A percentile compares a stretch with the other conserved stretches of the same genome.
phyloP scores from a whole-genome alignment of 805 yeast species.

The Schwanniomyces vanrijiae region DNA sequence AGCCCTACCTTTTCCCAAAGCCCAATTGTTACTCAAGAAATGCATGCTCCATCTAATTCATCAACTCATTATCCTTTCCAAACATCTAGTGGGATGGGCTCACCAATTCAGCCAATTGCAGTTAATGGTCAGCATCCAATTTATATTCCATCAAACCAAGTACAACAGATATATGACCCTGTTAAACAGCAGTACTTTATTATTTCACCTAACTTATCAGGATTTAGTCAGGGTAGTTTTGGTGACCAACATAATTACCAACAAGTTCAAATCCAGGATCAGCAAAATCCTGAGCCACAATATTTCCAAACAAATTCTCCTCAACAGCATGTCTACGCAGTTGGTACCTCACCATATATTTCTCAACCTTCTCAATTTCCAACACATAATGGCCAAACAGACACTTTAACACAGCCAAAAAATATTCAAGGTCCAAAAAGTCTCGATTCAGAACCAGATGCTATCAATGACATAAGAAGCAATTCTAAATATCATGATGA shows the following conservation, averaged over 20 bases:
- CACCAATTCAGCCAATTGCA: conserved; percentile 12
- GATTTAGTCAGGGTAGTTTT: conserved; percentile 20
- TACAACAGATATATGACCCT: conserved; percentile 45
- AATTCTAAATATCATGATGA: not conserved
- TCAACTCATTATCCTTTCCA: not conserved
- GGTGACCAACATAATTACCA: conserved; percentile 41
- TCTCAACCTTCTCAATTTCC: conserved; percentile 5
- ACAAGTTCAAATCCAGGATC: conserved; percentile 28
- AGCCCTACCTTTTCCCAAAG: conserved; percentile 4
- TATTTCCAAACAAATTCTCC: conserved; percentile 39
- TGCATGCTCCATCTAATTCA: not conserved
- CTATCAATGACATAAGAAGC: not conserved
- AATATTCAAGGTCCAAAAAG: not conserved
- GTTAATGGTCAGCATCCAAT: conserved; percentile 14
- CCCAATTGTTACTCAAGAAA: not conserved
- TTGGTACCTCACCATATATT: conserved; percentile 16
- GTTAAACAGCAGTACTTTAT: conserved; percentile 44
- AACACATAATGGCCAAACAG: conserved; percentile 4
- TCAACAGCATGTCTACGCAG: conserved; percentile 15
- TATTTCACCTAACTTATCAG: conserved; percentile 34
- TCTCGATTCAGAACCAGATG: not conserved
- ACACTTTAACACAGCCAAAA: not conserved
- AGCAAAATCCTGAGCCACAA: conserved; percentile 34
- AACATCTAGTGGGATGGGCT: not conserved
- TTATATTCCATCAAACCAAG: conserved; percentile 23